A percentile compares a stretch with the other conserved stretches of the same genome.
Conservation (phyloP, 148 eudicot genomes). For the Diospyros kaki region DNA sequence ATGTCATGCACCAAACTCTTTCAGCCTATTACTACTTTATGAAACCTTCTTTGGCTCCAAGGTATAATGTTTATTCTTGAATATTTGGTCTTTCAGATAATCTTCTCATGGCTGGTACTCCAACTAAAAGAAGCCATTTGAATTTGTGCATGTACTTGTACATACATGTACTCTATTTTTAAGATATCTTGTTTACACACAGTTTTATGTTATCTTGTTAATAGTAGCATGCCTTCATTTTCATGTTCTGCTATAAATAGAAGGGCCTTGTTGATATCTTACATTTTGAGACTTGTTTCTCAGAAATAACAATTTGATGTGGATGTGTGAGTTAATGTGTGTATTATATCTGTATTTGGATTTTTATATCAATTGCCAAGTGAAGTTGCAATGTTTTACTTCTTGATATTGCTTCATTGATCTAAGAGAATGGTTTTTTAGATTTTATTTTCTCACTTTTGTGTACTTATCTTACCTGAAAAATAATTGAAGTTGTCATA, state of each 20-base stretch:
- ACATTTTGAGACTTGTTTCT: not conserved
- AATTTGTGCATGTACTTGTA: not conserved
- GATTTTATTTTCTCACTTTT: not conserved
- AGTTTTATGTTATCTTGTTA: not conserved
- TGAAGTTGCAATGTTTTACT: not conserved
- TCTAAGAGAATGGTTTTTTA: not conserved
- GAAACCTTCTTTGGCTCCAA: constrained; percentile 93
- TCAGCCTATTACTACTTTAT: constrained; percentile 63
- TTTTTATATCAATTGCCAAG: not conserved
- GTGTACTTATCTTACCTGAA: constrained; percentile 7
- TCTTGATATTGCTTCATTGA: not conserved
- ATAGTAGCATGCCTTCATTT: not conserved
- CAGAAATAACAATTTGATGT: not conserved
- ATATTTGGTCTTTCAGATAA: not conserved
- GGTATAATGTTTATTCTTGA: constrained; percentile 33
- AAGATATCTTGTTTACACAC: not conserved
- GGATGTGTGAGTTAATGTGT: not conserved
- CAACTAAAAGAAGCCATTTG: not conserved
- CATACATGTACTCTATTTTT: not conserved
- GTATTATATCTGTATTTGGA: not conserved
- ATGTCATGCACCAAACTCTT: constrained; percentile 81
- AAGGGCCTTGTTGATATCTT: not conserved
- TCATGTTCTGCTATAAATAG: not conserved
- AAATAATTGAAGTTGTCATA: too few species aligned
- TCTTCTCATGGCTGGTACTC: not conserved